Evolutionary conservation across 345 rosid genomes (phyloP).

Genomic region (Carallia pectinifolia): DNA sequence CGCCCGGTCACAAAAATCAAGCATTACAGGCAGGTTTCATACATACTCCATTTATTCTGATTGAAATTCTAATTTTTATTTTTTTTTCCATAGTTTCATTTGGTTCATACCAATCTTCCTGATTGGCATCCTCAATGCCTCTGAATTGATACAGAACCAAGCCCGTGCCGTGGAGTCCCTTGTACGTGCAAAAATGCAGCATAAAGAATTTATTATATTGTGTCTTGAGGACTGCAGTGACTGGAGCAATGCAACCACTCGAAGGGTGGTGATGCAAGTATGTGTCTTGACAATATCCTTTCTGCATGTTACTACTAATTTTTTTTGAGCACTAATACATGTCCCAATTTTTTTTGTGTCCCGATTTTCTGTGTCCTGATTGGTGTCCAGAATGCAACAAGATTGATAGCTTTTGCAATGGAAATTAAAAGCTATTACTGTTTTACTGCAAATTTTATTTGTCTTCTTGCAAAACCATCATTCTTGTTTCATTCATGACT

Average conservation of each 20-base stretch:
- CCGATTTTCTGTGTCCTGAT: too few species aligned
- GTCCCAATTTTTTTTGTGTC: too few species aligned
- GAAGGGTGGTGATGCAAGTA: slow-evolving; percentile 95
- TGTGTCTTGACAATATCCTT: slow-evolving; percentile 13
- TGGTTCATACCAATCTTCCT: neutral
- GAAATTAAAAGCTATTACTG: too few species aligned
- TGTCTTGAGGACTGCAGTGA: slow-evolving; percentile 98
- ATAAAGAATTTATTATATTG: slow-evolving; percentile 80
- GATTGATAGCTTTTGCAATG: too few species aligned
- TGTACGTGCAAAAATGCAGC: slow-evolving; percentile 94
- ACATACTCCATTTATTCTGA: neutral
- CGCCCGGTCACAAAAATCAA: slow-evolving; percentile 75
- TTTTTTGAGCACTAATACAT: neutral
- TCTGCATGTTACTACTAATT: neutral
- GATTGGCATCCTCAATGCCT: slow-evolving; percentile 10
- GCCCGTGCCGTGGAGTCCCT: slow-evolving; percentile 89
- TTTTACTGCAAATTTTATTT: too few species aligned
- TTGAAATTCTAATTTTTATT: too few species aligned
- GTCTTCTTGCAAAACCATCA: too few species aligned
- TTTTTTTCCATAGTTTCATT: neutral
- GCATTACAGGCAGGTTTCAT: slow-evolving; percentile 35
- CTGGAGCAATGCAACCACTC: slow-evolving; percentile 92
- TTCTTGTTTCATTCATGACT: too few species aligned
- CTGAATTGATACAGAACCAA: slow-evolving; percentile 54
- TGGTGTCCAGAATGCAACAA: too few species aligned